These are phyloP conservation scores for Pseudogymnoascus sp. DNA, from an alignment of 2,329 filamentous ascomycete genomes.

Conservation along the genomic window DNA sequence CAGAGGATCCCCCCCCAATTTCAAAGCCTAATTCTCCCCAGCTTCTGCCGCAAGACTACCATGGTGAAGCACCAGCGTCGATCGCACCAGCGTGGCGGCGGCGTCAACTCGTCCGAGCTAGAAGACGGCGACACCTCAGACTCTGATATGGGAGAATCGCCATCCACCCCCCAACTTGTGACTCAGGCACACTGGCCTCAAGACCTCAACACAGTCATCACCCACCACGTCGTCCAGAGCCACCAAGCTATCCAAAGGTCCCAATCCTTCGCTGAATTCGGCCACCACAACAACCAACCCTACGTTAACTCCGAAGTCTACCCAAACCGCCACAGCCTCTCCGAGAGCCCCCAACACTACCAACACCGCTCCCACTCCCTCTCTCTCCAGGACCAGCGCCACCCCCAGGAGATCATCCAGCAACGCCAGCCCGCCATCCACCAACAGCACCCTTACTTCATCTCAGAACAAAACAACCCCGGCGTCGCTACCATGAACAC, in stretches of 20 bases:
- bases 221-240: constrained; percentile 29
- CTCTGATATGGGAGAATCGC: constrained; percentile 42
- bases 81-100: constrained; percentile 45
- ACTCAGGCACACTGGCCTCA: constrained; percentile 43
- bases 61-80: constrained; percentile 60
- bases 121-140: constrained; percentile 30
- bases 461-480: constrained; percentile 54
- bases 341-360: constrained; percentile 37
- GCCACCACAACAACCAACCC: constrained; percentile 34
- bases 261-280: constrained; percentile 48
- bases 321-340: constrained; percentile 40
- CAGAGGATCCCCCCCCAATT: neutral
- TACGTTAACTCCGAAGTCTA: constrained; percentile 31
- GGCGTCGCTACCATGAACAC: constrained; percentile 55
- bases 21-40: constrained; percentile 24
- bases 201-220: constrained; percentile 20
- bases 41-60: constrained; percentile 65
- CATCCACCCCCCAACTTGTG: constrained; percentile 48
- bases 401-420: constrained; percentile 32
- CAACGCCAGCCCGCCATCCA: constrained; percentile 21
- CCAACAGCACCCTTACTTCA: constrained; percentile 36
- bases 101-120: constrained; percentile 45
- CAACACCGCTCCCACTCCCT: constrained; percentile 29
- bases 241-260: constrained; percentile 40
- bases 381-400: constrained; percentile 31